Percentiles rank a stretch among this genome's conserved stretches.
Conservation (phyloP, 164 flowering plant genomes). For the Litsea cubeba region DNA sequence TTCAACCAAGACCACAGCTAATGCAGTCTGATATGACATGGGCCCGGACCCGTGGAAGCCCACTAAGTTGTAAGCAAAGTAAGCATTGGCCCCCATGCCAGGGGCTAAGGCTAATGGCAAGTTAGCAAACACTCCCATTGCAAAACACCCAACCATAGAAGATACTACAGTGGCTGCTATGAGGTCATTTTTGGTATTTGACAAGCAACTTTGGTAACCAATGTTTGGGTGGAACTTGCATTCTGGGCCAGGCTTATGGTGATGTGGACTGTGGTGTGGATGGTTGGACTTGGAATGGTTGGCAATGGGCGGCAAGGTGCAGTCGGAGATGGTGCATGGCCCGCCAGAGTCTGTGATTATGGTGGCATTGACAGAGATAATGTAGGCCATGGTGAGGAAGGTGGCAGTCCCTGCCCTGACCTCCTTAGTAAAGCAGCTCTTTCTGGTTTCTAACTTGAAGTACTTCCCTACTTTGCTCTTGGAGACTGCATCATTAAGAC, state of each 20-base stretch:
- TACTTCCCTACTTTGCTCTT: constrained; percentile 53
- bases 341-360: constrained; percentile 79
- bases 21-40: constrained; percentile 57
- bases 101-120: constrained; percentile 80
- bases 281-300: constrained; percentile 1
- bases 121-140: constrained; percentile 76
- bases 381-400: constrained; percentile 89
- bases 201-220: constrained; percentile 59
- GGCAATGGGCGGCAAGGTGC: constrained; percentile 25
- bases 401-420: constrained; percentile 86
- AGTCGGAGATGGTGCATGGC: constrained; percentile 55
- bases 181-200: constrained; percentile 61
- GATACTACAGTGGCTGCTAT: constrained; percentile 62
- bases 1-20: constrained; percentile 60
- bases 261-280: background rate
- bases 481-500: constrained; percentile 45
- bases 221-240: constrained; percentile 45
- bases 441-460: constrained; percentile 77
- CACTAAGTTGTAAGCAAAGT: constrained; percentile 69
- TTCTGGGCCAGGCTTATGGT: constrained; percentile 27
- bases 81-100: constrained; percentile 86
- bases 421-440: constrained; percentile 60
- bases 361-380: constrained; percentile 81
- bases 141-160: constrained; percentile 64
- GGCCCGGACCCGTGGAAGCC: constrained; percentile 83